A percentile compares a stretch with the other conserved stretches of the same genome.
phyloP scores from a whole-genome alignment of 441 rosid species.

The Adansonia madagascariensis region DNA sequence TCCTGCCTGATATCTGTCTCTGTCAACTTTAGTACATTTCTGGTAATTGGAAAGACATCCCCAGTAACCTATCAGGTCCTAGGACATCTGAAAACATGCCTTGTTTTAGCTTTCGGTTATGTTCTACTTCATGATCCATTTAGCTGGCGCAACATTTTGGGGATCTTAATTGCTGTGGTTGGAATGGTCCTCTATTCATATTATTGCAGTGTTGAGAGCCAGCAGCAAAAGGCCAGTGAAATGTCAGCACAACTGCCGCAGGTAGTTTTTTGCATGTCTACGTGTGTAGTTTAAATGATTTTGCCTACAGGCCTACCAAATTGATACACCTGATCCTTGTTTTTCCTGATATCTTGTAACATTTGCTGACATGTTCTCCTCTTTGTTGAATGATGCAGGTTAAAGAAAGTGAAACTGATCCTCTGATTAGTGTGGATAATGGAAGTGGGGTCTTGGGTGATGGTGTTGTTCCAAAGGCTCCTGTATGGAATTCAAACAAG shows the following conservation, averaged over 20 bases:
- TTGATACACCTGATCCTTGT: background rate
- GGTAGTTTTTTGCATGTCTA: slow-evolving; percentile 42
- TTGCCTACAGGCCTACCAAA: too few species aligned
- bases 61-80: slow-evolving; percentile 98
- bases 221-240: slow-evolving; percentile 89
- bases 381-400: slow-evolving; percentile 44
- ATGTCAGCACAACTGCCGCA: slow-evolving; percentile 64
- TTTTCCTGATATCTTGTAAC: slow-evolving; percentile 18
- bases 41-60: slow-evolving; percentile 97
- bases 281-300: background rate
- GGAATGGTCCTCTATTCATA: slow-evolving; percentile 94
- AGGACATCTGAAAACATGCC: slow-evolving; percentile 95
- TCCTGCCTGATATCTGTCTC: slow-evolving; percentile 97
- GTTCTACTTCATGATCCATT: slow-evolving; percentile 86
- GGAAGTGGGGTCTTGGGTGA: slow-evolving; percentile 67
- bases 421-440: slow-evolving; percentile 71
- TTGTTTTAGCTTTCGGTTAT: slow-evolving; percentile 95
- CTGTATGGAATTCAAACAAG: slow-evolving; percentile 86
- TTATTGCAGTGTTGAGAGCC: slow-evolving; percentile 68
- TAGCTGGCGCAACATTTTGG: slow-evolving; percentile 95
- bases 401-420: slow-evolving; percentile 85
- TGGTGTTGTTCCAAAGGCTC: slow-evolving; percentile 51
- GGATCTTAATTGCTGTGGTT: slow-evolving; percentile 78
- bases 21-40: slow-evolving; percentile 96
- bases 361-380: slow-evolving; percentile 2